phyloP scores from a whole-genome alignment of 129 eudicot species.

The Chrysanthemum lavandulifolium region DNA sequence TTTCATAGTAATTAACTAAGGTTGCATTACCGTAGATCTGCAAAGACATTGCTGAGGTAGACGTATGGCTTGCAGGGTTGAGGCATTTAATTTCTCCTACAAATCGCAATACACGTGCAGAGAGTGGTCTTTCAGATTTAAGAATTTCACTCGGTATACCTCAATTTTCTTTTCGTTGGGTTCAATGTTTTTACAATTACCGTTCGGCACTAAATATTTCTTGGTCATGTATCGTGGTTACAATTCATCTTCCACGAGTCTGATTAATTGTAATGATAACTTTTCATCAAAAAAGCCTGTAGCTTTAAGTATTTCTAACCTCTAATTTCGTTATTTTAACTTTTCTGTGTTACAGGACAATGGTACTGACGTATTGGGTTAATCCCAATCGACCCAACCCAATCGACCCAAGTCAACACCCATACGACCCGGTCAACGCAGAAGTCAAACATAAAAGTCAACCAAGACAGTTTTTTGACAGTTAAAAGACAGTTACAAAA shows the following conservation, averaged over 20 bases:
- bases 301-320: not conserved
- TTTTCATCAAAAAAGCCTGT: not conserved
- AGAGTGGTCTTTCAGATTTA: conserved; percentile 69
- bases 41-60: conserved; percentile 67
- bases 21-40: conserved; percentile 51
- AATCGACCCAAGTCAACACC: too few relatives aligned
- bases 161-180: not conserved
- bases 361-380: too few relatives aligned
- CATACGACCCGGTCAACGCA: too few relatives aligned
- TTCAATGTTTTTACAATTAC: not conserved
- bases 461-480: too few relatives aligned
- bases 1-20: not conserved
- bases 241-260: too few relatives aligned
- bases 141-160: conserved; percentile 13
- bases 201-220: too few relatives aligned
- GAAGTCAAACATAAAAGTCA: too few relatives aligned
- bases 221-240: too few relatives aligned
- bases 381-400: too few relatives aligned
- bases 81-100: conserved; percentile 53
- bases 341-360: conserved; percentile 36
- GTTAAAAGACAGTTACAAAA: too few relatives aligned
- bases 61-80: conserved; percentile 77
- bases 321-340: conserved; percentile 5
- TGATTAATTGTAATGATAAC: too few relatives aligned
- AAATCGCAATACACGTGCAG: conserved; percentile 40